Percentiles rank a stretch among this genome's conserved stretches.
phyloP scores from a whole-genome alignment of 495 filamentous ascomycete species.

The Hyaloscypha hepaticicola region DNA sequence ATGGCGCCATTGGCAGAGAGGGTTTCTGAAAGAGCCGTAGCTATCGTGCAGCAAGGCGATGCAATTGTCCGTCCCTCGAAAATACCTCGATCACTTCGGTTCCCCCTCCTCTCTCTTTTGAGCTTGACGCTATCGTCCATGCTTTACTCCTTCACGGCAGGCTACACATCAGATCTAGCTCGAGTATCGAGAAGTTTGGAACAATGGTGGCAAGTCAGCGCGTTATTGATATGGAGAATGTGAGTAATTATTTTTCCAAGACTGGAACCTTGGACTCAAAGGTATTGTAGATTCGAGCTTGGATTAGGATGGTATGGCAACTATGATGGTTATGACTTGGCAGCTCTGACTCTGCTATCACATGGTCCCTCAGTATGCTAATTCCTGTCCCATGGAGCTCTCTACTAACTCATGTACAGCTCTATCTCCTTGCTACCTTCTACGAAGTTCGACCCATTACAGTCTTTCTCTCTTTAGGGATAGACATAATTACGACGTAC shows the following conservation, averaged over 20 bases:
- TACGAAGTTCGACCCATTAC: conserved; percentile 62
- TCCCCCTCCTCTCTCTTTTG: conserved; percentile 60
- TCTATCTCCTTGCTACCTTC: conserved; percentile 64
- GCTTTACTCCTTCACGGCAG: conserved; percentile 53
- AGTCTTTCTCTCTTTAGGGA: conserved; percentile 52
- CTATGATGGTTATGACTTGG: conserved; percentile 72
- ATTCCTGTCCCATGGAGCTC: background rate
- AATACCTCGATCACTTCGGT: conserved; percentile 55
- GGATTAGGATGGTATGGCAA: conserved; percentile 66
- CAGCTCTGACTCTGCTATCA: conserved; percentile 63
- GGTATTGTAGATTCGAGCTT: conserved; percentile 55
- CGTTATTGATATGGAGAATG: conserved; percentile 64
- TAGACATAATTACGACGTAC: conserved; percentile 64
- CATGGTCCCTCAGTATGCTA: conserved; percentile 63
- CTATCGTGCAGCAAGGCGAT: conserved; percentile 10
- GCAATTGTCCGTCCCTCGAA: conserved; percentile 33
- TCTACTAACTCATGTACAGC: conserved; percentile 14
- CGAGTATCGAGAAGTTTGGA: conserved; percentile 59
- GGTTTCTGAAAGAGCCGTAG: conserved; percentile 1
- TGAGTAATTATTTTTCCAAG: conserved; percentile 34
- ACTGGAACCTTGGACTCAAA: conserved; percentile 21
- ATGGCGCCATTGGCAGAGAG: background rate
- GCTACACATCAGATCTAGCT: conserved; percentile 57
- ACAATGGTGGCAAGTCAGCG: conserved; percentile 58
- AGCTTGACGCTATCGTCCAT: conserved; percentile 60